Evolutionary conservation across 2,329 filamentous ascomycete genomes (phyloP).

Genomic region (Epichloe brachyelytri): DNA sequence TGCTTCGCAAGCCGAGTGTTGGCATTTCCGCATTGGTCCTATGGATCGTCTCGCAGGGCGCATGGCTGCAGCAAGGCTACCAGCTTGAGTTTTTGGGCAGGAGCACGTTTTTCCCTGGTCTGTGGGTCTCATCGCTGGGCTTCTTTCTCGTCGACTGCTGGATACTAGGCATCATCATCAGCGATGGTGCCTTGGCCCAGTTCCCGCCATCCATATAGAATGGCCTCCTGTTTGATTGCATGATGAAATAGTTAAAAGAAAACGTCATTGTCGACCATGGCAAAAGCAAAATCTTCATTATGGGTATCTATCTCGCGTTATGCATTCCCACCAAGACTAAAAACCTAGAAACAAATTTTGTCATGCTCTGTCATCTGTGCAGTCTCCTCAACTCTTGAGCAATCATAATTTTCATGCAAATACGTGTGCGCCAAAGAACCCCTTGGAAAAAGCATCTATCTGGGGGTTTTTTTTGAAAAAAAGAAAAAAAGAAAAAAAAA

Average conservation of each 20-base stretch:
- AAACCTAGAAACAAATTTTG: not conserved
- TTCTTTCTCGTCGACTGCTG: constrained; percentile 85
- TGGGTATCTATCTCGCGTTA: constrained; percentile 10
- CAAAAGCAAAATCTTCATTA: constrained; percentile 7
- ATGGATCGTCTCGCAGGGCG: constrained; percentile 65
- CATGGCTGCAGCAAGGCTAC: constrained; percentile 66
- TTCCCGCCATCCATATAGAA: constrained; percentile 12
- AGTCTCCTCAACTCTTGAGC: not conserved
- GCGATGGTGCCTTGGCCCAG: constrained; percentile 35
- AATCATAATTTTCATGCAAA: constrained; percentile 1
- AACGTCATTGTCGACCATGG: not conserved
- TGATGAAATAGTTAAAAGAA: constrained; percentile 7
- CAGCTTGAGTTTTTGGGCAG: constrained; percentile 65
- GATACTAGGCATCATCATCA: constrained; percentile 70
- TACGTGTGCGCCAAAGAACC: not conserved
- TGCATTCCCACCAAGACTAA: not conserved
- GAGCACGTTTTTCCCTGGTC: constrained; percentile 73
- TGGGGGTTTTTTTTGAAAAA: not conserved
- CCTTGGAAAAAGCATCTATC: not conserved
- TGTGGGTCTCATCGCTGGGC: constrained; percentile 60
- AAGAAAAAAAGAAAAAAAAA: not conserved
- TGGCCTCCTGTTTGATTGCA: constrained; percentile 7
- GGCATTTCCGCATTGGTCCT: constrained; percentile 53
- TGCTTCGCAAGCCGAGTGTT: constrained; percentile 45
- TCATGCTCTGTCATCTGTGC: not conserved